phyloP scores from a whole-genome alignment of 129 eudicot genomes.

The Dittrichia graveolens region DNA sequence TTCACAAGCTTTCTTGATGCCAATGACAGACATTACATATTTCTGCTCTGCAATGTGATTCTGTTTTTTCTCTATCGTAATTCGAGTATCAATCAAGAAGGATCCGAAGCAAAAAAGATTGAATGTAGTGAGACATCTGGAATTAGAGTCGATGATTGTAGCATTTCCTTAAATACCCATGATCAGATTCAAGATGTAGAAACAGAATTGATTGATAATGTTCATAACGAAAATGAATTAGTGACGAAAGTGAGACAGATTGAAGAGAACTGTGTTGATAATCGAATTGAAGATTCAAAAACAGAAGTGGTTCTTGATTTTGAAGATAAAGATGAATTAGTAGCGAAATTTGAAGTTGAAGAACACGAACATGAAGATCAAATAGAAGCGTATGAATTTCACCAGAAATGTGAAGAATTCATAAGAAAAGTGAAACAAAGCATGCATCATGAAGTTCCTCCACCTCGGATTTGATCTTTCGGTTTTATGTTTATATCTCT shows the following conservation, averaged over 20 bases:
- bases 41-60: constrained; percentile 27
- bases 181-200: constrained; percentile 5
- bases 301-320: background rate
- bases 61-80: background rate
- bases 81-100: background rate
- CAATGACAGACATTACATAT: constrained; percentile 16
- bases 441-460: constrained; percentile 17
- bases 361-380: constrained; percentile 16
- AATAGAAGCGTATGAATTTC: background rate
- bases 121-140: background rate
- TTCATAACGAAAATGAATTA: background rate
- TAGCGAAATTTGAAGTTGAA: constrained; percentile 14
- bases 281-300: background rate
- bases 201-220: background rate
- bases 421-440: constrained; percentile 17
- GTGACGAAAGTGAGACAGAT: constrained; percentile 6
- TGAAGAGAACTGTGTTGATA: background rate
- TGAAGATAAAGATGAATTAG: background rate
- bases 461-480: no score
- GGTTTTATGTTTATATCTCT: no score
- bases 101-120: background rate
- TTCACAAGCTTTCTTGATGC: constrained; percentile 18
- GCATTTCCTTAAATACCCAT: background rate
- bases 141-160: background rate
- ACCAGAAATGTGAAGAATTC: constrained; percentile 30